Conservation (phyloP, 2,329 filamentous ascomycete genomes). For the Xylaria sp. region DNA sequence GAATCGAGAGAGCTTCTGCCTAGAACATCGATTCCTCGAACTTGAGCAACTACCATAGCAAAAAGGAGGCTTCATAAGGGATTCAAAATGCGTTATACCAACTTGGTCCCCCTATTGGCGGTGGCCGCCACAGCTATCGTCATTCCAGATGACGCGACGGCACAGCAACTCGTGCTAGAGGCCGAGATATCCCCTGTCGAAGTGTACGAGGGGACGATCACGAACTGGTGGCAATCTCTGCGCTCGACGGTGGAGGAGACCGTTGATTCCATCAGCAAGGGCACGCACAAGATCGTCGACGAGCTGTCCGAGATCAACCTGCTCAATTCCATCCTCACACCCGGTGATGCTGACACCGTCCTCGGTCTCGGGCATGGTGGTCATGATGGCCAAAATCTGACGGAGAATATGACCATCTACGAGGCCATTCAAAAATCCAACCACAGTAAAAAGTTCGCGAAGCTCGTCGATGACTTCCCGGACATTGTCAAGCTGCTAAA, state of each 20-base stretch:
- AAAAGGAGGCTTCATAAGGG: neutral
- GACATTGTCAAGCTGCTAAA: conserved; percentile 70
- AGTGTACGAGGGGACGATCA: neutral
- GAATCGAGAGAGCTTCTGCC: neutral
- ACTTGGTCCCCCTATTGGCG: conserved; percentile 14
- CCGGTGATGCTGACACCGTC: conserved; percentile 19
- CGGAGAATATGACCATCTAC: conserved; percentile 66
- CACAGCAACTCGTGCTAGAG: conserved; percentile 26
- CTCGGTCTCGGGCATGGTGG: conserved; percentile 12
- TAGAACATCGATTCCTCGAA: neutral
- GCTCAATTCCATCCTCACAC: conserved; percentile 17
- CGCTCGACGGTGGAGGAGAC: conserved; percentile 13
- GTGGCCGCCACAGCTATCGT: conserved; percentile 14
- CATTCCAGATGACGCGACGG: conserved; percentile 30
- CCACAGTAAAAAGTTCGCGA: conserved; percentile 69
- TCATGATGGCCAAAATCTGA: conserved; percentile 17
- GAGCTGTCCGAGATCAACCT: conserved; percentile 15
- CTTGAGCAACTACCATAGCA: too few relatives aligned
- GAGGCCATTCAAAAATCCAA: conserved; percentile 71
- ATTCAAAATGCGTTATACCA: conserved; percentile 18
- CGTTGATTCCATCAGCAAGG: conserved; percentile 13
- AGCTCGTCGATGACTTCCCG: conserved; percentile 66
- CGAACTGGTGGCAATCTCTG: conserved; percentile 13
- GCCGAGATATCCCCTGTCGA: conserved; percentile 10
- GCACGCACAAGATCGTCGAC: conserved; percentile 13